Evolutionary conservation across 108 stramenopile genomes (phyloP).

Genomic region (Cyclotella atomus): DNA sequence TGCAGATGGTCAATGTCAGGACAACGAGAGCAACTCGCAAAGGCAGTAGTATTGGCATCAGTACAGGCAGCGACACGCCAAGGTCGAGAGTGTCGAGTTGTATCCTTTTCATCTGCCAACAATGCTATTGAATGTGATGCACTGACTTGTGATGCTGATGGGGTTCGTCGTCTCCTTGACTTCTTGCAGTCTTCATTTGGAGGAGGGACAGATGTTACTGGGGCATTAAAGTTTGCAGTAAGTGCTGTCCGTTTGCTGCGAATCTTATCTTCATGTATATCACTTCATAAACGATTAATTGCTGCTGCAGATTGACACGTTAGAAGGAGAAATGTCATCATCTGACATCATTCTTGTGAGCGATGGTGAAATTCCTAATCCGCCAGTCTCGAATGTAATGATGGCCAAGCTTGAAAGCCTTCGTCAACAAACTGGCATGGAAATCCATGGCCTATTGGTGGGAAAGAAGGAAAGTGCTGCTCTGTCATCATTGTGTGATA

Average conservation of each 20-base stretch:
- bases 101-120: conserved; percentile 66
- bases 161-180: conserved; percentile 59
- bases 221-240: conserved; percentile 65
- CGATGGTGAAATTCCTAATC: conserved; percentile 85
- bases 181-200: conserved; percentile 75
- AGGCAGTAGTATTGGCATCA: conserved; percentile 78
- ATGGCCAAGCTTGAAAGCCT: conserved; percentile 62
- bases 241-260: not conserved
- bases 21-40: conserved; percentile 65
- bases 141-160: conserved; percentile 52
- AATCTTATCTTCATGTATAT: no score
- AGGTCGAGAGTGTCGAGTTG: conserved; percentile 64
- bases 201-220: conserved; percentile 83
- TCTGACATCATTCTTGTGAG: conserved; percentile 77
- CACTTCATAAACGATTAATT: no score
- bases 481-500: conserved; percentile 59
- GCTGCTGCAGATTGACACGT: conserved; percentile 11
- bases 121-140: conserved; percentile 59
- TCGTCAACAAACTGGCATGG: conserved; percentile 51
- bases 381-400: conserved; percentile 59
- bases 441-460: conserved; percentile 72
- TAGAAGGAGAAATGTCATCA: conserved; percentile 51
- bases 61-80: conserved; percentile 66
- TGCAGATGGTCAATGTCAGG: conserved; percentile 73
- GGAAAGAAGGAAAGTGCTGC: conserved; percentile 70